Evolutionary conservation across 345 rosid species (phyloP), one percentile per base, ranked within the genome.

Genomic region (Capsella bursapastoris): DNA sequence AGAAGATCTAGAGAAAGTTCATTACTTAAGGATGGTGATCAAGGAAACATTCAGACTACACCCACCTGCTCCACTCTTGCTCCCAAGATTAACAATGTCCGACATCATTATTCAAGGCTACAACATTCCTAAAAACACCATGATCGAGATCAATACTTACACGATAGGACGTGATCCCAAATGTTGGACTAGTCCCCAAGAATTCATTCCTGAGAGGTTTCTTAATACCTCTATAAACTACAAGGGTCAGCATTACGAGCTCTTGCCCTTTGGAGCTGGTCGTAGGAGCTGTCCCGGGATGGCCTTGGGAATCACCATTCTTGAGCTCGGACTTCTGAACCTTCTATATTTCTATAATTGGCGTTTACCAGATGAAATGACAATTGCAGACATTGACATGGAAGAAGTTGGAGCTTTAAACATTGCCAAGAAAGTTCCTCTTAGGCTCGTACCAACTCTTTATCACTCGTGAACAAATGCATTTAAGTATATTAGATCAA

Each of bases 131-230:
- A 70, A 63, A 12, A 68, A 75, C 60, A 9, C 79, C 7, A 31
- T 49, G 35, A 60, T 68, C 15, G 6, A 14, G 0, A 49, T 86
- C n/a, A 85, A 87, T 64, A 82, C 64, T 43, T 86, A 86, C 84
- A 80, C 84, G 4, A 82, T 86, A 22, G 86, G 78, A 7, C 78
- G 88, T 37, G 86, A 86, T 50, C 84, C 86, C 0, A 25, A 71
- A 10, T 48, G 59, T 62, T 83, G 88, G 87, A 59, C 74, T 2
- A 72, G 69, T 9, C 82, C 86, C 2, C 73, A 80, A 7, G 79
- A 79, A 9, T 84, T 84, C 53, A 29, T 22, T 1, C 89, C 86
- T 0, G 85, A 83, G 57, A 80, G 88, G 52, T 86, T 88, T 70
- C 16, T 7, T 0, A 60, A 81, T 13, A 77, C 16, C 57, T 25